phyloP scores from a whole-genome alignment of 108 stramenopile genomes.

The Chaetoceros muelleri region DNA sequence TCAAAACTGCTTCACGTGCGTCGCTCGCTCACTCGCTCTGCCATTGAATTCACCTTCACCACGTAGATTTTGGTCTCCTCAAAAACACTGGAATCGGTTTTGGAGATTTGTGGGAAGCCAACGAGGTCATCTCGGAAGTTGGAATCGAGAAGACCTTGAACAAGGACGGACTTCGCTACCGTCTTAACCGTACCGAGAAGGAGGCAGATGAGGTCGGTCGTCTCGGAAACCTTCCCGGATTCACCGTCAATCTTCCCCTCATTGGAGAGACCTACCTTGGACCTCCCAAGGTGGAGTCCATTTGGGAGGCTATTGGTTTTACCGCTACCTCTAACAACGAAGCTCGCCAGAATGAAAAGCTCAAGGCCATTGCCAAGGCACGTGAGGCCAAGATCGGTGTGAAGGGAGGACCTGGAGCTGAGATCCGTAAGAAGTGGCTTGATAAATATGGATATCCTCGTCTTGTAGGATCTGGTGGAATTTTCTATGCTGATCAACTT shows the following conservation, averaged over 20 bases:
- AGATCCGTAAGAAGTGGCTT: slow-evolving; percentile 67
- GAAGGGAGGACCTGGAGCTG: slow-evolving; percentile 49
- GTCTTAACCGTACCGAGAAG: slow-evolving; percentile 68
- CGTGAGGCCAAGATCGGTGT: slow-evolving; percentile 55
- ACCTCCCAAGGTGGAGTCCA: slow-evolving; percentile 70
- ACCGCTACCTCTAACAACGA: slow-evolving; percentile 86
- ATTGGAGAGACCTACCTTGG: slow-evolving; percentile 82
- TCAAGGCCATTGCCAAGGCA: slow-evolving; percentile 77
- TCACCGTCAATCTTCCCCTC: slow-evolving; percentile 71
- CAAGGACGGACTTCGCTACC: slow-evolving; percentile 82
- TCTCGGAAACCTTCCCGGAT: slow-evolving; percentile 50
- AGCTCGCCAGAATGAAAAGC: slow-evolving; percentile 74
- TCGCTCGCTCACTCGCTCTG: neutral
- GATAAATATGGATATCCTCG: slow-evolving; percentile 86
- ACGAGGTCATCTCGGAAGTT: slow-evolving; percentile 62
- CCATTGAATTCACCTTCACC: neutral
- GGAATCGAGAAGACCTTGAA: slow-evolving; percentile 64
- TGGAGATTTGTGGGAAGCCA: slow-evolving; percentile 65
- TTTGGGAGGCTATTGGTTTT: slow-evolving; percentile 86
- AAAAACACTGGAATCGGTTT: slow-evolving; percentile 57
- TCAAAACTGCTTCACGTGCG: neutral
- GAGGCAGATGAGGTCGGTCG: slow-evolving; percentile 65
- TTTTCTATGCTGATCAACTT: slow-evolving; percentile 84
- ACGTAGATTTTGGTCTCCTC: slow-evolving; percentile 74
- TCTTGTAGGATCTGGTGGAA: slow-evolving; percentile 78